Evolutionary conservation across 2,329 filamentous ascomycete species (phyloP), one percentile per base, ranked within the genome.

Genomic region (Diaporthe citri): DNA sequence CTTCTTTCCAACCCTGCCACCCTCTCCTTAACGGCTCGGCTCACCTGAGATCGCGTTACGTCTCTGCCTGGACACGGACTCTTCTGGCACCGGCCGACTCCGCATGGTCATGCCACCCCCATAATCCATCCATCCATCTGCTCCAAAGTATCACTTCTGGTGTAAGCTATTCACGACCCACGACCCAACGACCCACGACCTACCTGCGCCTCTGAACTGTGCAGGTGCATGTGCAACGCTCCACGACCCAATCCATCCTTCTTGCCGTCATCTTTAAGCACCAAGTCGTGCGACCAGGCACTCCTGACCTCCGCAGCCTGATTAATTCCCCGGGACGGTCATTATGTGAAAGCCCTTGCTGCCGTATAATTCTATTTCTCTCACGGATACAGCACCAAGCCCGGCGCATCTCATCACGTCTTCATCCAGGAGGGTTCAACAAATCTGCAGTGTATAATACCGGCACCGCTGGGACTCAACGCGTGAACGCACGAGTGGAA

Each of bases 11-110:
- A 36, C 43, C 56, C 70, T 62, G 70, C 59, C 46, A 57, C 46
- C 52, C 25, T 57, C 34, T 66, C 17, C 34, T 64, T 31, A 28
- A 28, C 48, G 62, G 43, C 31, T 39, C 48, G 71, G 62, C 74
- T 71, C 55, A 48, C 60, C n/a, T 28, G 57, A 43, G 22, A 41
- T 70, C 67, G 43, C 46, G 70, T 71, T 43, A 71, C 69, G 56
- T 57, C 64, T 73, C 71, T 75, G 74, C 70, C 43, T 75, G 56
- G 59, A 36, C 72, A 28, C 56, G 15, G 43, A 73, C 62, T 41
- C 51, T 73, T 51, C 46, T 48, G 62, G 71, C 36, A 48, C 15
- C 60, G 39, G 57, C 34, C 55, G 25, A 69, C 34, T 41, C 64
- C 28, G 13, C 8, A 25, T 28, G 20, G 46, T 46, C 56, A 71